A percentile compares a stretch with the other conserved stretches of the same genome.
phyloP scores from a whole-genome alignment of 169 alveolate genomes.

The Theileria orientalis region DNA sequence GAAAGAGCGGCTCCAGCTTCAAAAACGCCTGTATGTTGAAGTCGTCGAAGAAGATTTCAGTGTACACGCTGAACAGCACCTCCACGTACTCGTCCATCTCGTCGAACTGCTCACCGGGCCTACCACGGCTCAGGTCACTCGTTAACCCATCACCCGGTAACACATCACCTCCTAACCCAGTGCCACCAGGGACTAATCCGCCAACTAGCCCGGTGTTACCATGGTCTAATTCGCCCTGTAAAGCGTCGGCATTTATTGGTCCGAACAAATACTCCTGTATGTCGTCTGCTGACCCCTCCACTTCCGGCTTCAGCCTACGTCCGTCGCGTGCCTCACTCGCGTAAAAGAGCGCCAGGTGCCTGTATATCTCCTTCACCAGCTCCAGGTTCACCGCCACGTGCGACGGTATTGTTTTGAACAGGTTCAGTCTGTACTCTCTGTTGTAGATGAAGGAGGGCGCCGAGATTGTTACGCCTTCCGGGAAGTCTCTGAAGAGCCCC shows the following conservation, averaged over 20 bases:
- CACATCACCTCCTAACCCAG: too few relatives aligned
- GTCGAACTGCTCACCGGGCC: neutral
- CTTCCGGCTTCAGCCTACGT: too few relatives aligned
- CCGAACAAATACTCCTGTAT: too few relatives aligned
- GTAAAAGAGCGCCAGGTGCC: neutral
- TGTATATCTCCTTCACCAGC: neutral
- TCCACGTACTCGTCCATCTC: constrained; percentile 22
- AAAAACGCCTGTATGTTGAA: neutral
- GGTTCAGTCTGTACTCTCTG: neutral
- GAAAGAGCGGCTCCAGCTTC: constrained; percentile 8
- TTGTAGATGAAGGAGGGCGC: neutral
- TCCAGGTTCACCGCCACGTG: neutral
- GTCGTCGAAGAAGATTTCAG: neutral
- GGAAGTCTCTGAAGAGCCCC: neutral
- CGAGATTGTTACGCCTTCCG: neutral
- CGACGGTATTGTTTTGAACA: neutral
- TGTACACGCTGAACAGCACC: constrained; percentile 1
- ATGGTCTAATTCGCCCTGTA: too few relatives aligned
- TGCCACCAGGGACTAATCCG: too few relatives aligned
- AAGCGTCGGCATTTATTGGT: too few relatives aligned
- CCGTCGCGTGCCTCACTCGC: too few relatives aligned
- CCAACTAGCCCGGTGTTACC: too few relatives aligned
- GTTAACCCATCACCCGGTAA: too few relatives aligned
- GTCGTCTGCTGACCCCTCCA: too few relatives aligned
- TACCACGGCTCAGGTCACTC: too few relatives aligned